Evolutionary conservation across 257 asterid species (phyloP).

Genomic region (Eustoma russellianum): DNA sequence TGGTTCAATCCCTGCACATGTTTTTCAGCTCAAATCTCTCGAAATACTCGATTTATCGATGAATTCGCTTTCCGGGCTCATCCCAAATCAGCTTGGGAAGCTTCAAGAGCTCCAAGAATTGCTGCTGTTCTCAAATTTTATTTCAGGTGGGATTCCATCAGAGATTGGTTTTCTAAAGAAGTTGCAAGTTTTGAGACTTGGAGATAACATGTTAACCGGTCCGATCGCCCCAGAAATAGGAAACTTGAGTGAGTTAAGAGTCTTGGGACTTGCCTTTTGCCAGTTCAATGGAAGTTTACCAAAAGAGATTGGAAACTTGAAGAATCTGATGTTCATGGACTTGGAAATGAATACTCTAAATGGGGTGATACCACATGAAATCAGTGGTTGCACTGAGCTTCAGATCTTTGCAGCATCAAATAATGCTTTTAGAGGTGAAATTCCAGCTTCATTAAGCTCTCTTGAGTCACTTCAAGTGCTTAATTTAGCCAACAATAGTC

Average conservation of each 20-base stretch:
- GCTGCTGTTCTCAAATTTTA: conserved; percentile 53
- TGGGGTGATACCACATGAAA: conserved; percentile 59
- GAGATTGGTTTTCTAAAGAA: conserved; percentile 50
- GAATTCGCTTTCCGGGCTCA: conserved; percentile 51
- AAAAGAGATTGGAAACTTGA: conserved; percentile 52
- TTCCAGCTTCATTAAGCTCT: conserved; percentile 43
- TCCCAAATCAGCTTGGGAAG: conserved; percentile 47
- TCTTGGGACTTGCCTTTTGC: conserved; percentile 65
- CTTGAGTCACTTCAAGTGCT: conserved; percentile 53
- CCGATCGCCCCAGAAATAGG: conserved; percentile 38
- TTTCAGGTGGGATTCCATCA: conserved; percentile 47
- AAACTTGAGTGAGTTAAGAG: conserved; percentile 43
- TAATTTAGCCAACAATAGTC: conserved; percentile 73
- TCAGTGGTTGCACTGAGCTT: conserved; percentile 45
- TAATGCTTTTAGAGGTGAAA: conserved; percentile 47
- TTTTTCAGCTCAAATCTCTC: conserved; percentile 50
- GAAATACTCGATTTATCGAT: conserved; percentile 51
- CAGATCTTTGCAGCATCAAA: conserved; percentile 57
- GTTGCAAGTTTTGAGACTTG: conserved; percentile 62
- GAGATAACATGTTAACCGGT: conserved; percentile 66
- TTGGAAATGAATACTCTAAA: conserved; percentile 50
- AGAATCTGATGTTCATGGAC: conserved; percentile 38
- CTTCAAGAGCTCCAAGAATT: conserved; percentile 52
- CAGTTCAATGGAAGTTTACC: conserved; percentile 66
- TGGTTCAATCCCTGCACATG: conserved; percentile 47